Evolutionary conservation across 2,329 filamentous ascomycete species (phyloP), one percentile per base, ranked within the genome.

Genomic region (Cryphonectria radicalis): DNA sequence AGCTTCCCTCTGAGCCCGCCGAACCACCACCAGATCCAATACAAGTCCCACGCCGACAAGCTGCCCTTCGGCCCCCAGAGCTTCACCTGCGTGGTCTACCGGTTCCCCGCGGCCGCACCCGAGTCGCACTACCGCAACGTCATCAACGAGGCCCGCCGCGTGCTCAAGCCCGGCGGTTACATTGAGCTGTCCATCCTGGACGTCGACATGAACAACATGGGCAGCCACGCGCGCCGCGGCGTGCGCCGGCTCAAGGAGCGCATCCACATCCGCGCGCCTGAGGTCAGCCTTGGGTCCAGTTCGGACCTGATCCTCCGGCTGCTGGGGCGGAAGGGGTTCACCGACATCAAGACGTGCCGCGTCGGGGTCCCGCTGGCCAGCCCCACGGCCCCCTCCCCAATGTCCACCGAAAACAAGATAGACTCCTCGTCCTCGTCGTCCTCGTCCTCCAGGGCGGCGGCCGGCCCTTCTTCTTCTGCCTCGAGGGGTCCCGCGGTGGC

Each of bases 191-290:
- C 90, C 0, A 90, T 94, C 53, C 86, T 96, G 1, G 93, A 96
- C 74, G 85, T 94, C 14, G 93, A 96, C 77, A 86, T 96, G 72
- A 90, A 94, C 80, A 94, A 93, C 77, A 94, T 95, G 91, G 93
- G 93, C 0, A 90, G 88, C 69, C 87, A 88, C 19, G 90, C 91
- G 1, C 88, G 93, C 7, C 88, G 90, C 22, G 88, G 91, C 0
- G 87, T 95, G 3, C 88, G 92, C 4, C 87, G 85, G 0, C 82
- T 95, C 70, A 95, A 95, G 80, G 90, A 93, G 76, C 85, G 87
- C 46, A 89, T 94, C 75, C 90, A 91, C 72, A 82, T 86, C 25
- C 84, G 84, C 10, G 86, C 92, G 14, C 84, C 88, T 0, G 86
- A 89, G 32, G 85, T 89, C 14, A 90, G 86, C 69, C 84, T 95